Evolutionary conservation across 1,284 basidiomycete species (phyloP).

Genomic region (Ustilago xerochloae): DNA sequence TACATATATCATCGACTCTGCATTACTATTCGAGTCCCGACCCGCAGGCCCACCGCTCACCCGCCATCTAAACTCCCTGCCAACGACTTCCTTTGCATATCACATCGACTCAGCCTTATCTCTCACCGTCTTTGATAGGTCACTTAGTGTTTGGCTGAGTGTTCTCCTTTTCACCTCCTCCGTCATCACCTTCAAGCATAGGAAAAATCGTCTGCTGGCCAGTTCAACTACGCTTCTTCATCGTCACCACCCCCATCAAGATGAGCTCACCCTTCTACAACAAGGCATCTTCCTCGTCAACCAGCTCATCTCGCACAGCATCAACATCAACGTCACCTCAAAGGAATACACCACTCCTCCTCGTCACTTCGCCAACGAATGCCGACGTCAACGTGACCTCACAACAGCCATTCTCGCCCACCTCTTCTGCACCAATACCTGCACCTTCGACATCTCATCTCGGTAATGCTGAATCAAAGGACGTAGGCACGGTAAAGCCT

Average conservation of each 20-base stretch:
- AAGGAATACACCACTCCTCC: not conserved
- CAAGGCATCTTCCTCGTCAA: not conserved
- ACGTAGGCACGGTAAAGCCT: not conserved
- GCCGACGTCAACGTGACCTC: not conserved
- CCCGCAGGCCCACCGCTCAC: conserved; percentile 19
- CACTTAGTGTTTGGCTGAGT: too few species aligned
- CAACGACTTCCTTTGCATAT: not conserved
- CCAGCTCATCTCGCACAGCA: not conserved
- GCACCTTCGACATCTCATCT: not conserved
- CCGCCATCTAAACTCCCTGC: not conserved
- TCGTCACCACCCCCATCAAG: not conserved
- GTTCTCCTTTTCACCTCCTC: not conserved
- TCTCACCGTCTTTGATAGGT: not conserved
- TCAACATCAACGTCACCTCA: not conserved
- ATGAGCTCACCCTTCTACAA: not conserved
- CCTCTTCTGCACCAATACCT: not conserved
- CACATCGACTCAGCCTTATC: not conserved
- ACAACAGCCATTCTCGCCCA: not conserved
- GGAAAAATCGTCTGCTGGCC: not conserved
- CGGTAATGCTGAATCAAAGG: not conserved
- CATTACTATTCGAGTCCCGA: conserved; percentile 14
- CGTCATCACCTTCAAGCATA: not conserved
- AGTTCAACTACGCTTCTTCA: not conserved
- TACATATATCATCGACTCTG: conserved; percentile 6
- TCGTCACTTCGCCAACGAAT: not conserved